phyloP scores from a whole-genome alignment of 2,329 filamentous ascomycete species.

The Cercospora sp. region DNA sequence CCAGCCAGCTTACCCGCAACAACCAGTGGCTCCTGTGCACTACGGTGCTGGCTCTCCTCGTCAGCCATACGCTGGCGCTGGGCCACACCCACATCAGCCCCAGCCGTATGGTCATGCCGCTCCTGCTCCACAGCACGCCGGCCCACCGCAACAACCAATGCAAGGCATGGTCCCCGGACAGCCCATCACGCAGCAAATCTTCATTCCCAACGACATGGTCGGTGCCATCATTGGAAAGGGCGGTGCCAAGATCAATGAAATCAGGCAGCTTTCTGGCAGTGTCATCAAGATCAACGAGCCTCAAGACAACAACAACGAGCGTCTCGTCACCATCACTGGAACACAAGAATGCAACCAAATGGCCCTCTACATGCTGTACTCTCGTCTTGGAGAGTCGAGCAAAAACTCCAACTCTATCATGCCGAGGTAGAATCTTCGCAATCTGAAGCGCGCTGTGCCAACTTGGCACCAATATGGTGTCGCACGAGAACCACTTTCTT shows the following conservation, averaged over 20 bases:
- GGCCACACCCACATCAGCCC: slow-evolving; percentile 70
- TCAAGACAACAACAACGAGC: slow-evolving; percentile 97
- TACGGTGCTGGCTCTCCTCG: slow-evolving; percentile 74
- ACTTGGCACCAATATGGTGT: not conserved
- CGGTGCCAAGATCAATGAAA: slow-evolving; percentile 98
- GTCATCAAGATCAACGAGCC: slow-evolving; percentile 99
- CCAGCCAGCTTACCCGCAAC: slow-evolving; percentile 51
- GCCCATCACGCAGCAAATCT: slow-evolving; percentile 95
- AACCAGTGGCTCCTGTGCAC: slow-evolving; percentile 66
- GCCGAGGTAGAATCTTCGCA: slow-evolving; percentile 31
- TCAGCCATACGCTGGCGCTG: slow-evolving; percentile 73
- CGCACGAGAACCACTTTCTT: not conserved
- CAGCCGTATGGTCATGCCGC: slow-evolving; percentile 58
- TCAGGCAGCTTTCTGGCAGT: slow-evolving; percentile 91
- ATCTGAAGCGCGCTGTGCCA: not conserved
- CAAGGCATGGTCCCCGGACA: slow-evolving; percentile 70
- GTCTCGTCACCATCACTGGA: slow-evolving; percentile 93
- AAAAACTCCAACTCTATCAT: slow-evolving; percentile 45
- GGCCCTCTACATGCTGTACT: slow-evolving; percentile 99
- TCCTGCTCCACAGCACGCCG: slow-evolving; percentile 59
- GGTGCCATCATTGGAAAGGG: slow-evolving; percentile 99
- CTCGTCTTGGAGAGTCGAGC: slow-evolving; percentile 74
- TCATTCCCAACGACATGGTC: slow-evolving; percentile 99
- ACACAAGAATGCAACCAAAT: slow-evolving; percentile 99
- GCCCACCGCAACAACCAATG: slow-evolving; percentile 73